These are phyloP conservation scores for Vigna hirtella DNA, from an alignment of 306 rosid genomes.

Conservation along the genomic window DNA sequence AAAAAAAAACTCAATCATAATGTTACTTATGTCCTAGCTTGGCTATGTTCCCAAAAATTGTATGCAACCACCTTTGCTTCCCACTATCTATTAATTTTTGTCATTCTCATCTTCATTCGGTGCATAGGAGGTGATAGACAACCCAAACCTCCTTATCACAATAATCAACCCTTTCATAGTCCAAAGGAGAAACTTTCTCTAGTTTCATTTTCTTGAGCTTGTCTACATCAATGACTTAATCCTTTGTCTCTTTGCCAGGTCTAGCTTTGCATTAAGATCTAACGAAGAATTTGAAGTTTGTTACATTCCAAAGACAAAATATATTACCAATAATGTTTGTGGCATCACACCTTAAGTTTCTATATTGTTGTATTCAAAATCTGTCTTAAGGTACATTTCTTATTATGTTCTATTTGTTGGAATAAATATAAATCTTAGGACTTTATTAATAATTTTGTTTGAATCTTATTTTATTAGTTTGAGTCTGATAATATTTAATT, in stretches of 20 bases:
- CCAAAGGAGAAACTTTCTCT: constrained; percentile 84
- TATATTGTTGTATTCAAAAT: no score
- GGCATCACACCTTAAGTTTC: no score
- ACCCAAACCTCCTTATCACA: constrained; percentile 69
- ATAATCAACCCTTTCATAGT: constrained; percentile 79
- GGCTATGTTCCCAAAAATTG: constrained; percentile 72
- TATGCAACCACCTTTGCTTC: constrained; percentile 84
- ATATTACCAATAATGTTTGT: no score
- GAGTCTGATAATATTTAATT: no score
- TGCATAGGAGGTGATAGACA: constrained; percentile 68
- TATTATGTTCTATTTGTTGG: no score
- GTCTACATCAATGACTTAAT: constrained; percentile 82
- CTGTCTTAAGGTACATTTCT: no score
- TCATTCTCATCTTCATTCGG: constrained; percentile 60
- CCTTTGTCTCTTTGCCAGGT: constrained; percentile 48
- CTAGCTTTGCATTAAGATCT: no score
- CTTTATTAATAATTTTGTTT: no score
- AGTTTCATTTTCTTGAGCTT: constrained; percentile 77
- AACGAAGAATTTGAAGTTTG: no score
- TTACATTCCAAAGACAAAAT: no score
- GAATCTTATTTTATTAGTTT: no score
- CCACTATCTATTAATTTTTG: constrained; percentile 75
- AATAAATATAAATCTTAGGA: no score
- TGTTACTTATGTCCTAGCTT: constrained; percentile 67
- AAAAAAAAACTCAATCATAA: not conserved